Evolutionary conservation across 106 monocot species (phyloP), one percentile per base, ranked within the genome.

Genomic region (Dendrobium catenatum): DNA sequence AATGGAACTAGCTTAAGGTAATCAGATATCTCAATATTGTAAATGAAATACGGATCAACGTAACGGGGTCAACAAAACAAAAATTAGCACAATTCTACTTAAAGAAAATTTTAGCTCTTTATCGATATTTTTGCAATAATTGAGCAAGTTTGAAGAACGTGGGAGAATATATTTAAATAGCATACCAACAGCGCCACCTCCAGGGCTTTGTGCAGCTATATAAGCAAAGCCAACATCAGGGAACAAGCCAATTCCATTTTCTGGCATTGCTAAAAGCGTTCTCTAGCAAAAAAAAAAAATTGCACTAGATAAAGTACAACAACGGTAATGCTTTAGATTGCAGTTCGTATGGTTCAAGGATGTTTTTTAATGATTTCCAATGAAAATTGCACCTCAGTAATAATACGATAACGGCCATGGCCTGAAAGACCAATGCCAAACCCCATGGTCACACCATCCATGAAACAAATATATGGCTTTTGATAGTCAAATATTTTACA

Each of bases 381-480:
- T 4, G 7, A 19, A 74, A 43, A 3, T 74, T 74, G 20, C 89
- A 95, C 98, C 94, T 98, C 98, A n/a, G 98, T 98, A 59, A 98
- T 86, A 78, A 98, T 84, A 61, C 95, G 88, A 37, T 91, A 98
- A 49, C 87, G 89, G 40, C 93, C 98, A 90, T 98, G 98, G n/a
- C 98, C 90, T 79, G 98, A 98, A 26, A 98, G 78, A 26, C 98
- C 98, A 85, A 98, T 98, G 78, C 98, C 98, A 87, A 98, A 98
- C 20, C 98, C 98, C 95, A 98, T 98, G 15, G 98, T 98, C 64
- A 98, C 97, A 47, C 98, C 98, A 88, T 95, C 98, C 98, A 95
- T 98, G 56, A 98, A 86, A 88, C 88, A 87, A 72, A 98, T 88
- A 85, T 89, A 95, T 77, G 98, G 98, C 40, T 93, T 98, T 79